phyloP scores from a whole-genome alignment of 345 rosid genomes.

The Erucastrum elatum region DNA sequence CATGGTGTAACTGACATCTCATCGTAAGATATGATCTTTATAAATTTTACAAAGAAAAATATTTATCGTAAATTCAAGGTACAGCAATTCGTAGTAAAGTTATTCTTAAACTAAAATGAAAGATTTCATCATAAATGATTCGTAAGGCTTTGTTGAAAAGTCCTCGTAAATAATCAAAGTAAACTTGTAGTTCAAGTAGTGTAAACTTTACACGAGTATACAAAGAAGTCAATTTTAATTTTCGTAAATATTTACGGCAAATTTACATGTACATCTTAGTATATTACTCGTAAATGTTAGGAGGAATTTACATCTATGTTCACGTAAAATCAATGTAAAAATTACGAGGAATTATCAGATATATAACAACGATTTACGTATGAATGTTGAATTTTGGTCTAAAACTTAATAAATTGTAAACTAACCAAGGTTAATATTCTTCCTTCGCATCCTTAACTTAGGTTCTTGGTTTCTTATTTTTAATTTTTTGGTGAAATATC shows the following conservation, averaged over 20 bases:
- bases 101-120: not conserved
- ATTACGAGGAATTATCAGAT: not conserved
- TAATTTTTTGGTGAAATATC: not conserved
- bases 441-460: not conserved
- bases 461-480: not conserved
- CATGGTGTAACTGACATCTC: too few species aligned
- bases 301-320: not conserved
- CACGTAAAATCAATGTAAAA: not conserved
- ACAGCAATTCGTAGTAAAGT: not conserved
- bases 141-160: not conserved
- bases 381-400: not conserved
- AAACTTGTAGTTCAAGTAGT: not conserved
- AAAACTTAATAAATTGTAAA: too few species aligned
- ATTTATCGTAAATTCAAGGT: too few species aligned
- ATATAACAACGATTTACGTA: too few species aligned
- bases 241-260: not conserved
- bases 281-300: not conserved
- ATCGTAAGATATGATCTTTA: too few species aligned
- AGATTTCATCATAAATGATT: not conserved
- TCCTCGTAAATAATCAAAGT: not conserved
- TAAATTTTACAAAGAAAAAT: too few species aligned
- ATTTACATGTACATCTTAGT: not conserved
- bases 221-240: not conserved
- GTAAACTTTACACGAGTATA: not conserved
- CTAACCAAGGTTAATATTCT: not conserved